These are phyloP conservation scores for Gnetum montanum DNA, from an alignment of 75 land plant genomes.

Conservation along the genomic window DNA sequence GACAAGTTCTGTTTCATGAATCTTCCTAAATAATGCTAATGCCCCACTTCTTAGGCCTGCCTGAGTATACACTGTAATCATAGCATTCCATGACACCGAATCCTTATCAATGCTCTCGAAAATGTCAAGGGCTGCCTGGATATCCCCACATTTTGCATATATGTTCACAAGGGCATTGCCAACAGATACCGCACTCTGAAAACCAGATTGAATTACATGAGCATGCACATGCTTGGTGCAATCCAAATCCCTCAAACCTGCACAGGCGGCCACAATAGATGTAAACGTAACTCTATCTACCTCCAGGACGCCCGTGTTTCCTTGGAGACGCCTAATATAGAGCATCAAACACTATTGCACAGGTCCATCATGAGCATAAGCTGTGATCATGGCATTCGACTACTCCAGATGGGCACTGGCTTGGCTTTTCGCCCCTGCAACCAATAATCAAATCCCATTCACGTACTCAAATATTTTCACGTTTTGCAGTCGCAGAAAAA, in stretches of 20 bases:
- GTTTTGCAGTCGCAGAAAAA: too few relatives aligned
- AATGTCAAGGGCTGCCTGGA: slow-evolving; percentile 5
- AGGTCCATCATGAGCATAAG: too few relatives aligned
- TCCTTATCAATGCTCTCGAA: slow-evolving; percentile 9
- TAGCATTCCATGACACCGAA: slow-evolving; percentile 17
- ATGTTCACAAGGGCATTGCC: slow-evolving; percentile 16
- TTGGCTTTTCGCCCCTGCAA: too few relatives aligned
- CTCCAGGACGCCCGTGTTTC: background rate
- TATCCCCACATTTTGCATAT: slow-evolving; percentile 14
- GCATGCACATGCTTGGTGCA: slow-evolving; percentile 3
- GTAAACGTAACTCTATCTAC: slow-evolving; percentile 5
- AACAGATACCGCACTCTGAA: slow-evolving; percentile 1
- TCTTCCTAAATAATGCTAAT: too few relatives aligned
- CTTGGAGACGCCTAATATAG: too few relatives aligned
- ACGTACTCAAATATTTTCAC: too few relatives aligned
- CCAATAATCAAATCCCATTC: too few relatives aligned
- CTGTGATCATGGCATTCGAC: too few relatives aligned
- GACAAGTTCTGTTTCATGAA: too few relatives aligned
- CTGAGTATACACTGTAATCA: slow-evolving; percentile 16
- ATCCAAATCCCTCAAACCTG: slow-evolving; percentile 4
- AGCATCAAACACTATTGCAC: too few relatives aligned
- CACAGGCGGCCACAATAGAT: slow-evolving; percentile 10
- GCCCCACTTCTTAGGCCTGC: slow-evolving; percentile 14
- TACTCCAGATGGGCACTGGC: too few relatives aligned
- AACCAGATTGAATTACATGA: background rate